Base-by-base conservation (phyloP, 495 filamentous ascomycete genomes). In the Penicillium desertorum region DNA sequence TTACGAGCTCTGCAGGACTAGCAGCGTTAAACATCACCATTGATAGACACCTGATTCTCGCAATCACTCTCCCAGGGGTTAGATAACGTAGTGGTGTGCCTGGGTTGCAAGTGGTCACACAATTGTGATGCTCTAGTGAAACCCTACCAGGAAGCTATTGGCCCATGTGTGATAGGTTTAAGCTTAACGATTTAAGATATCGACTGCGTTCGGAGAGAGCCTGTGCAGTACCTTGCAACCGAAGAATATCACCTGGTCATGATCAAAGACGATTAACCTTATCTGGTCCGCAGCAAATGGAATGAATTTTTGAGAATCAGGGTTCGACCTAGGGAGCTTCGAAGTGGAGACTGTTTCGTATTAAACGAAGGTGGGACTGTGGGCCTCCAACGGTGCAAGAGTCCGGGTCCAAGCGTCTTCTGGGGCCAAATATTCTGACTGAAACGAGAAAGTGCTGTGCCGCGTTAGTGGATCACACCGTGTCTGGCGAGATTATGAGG, bases 301-400 rank as follows among this genome's bases (percentile, higher is more conserved):
- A 22, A 19, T 19, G 5, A 9, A 5, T 16, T 43, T 43, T 32
- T 32, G 50, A 30, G 5, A 48, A 54, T 49, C 22, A 11, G 53
- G 44, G 43, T 54, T 43, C n/a, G n/a, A n/a, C n/a, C n/a, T n/a
- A n/a, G n/a, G n/a, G 54, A 34, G 43, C 30, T 32, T 34, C 19
- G 32, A 39, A 42, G 54, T 61, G 59, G 64, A 60, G 19, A 56
- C 63, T 34, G 62, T 64, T 62, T 67, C 64, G 64, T 54, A 19
- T 62, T 46, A 48, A 56, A 54, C 22, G 45, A 47, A 30, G 9
- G 22, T 41, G 37, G 54, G 61, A 50, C 34, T 48, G 55, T 58
- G 58, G 58, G 22, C 51, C 58, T 25, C 45, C 41, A 41, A 48
- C 43, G 14, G 32, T 8, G 27, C 16, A 34, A 14, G 3, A 52